Evolutionary conservation across 192 early-diverging fungal species (phyloP).

Genomic region (Coemansia sp.): DNA sequence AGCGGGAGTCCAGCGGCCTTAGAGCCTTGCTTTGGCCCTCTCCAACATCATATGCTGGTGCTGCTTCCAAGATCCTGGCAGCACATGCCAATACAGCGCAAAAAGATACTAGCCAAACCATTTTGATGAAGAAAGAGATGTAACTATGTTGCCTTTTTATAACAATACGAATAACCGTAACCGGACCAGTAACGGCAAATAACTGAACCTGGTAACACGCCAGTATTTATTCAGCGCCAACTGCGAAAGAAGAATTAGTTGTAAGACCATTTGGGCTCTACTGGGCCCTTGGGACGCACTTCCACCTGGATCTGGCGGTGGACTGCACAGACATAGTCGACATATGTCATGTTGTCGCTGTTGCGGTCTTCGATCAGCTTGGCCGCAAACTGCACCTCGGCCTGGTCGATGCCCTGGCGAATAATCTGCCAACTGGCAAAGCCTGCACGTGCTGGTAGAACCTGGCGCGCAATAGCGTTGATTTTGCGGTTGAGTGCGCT

Average conservation of each 20-base stretch:
- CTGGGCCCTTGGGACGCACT: constrained; percentile 52
- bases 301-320: constrained; percentile 85
- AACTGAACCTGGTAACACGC: no score
- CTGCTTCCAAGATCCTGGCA: no score
- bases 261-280: constrained; percentile 46
- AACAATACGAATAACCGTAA: no score
- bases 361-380: constrained; percentile 87
- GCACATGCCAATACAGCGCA: no score
- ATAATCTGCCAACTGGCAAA: constrained; percentile 72
- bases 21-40: background rate
- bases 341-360: constrained; percentile 84
- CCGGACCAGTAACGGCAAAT: no score
- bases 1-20: constrained; percentile 50
- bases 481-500: constrained; percentile 62
- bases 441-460: constrained; percentile 64
- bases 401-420: constrained; percentile 79
- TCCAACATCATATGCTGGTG: no score
- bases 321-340: constrained; percentile 85
- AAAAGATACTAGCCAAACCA: no score
- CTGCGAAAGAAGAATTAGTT: constrained; percentile 8
- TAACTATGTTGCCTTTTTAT: no score
- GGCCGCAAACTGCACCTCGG: constrained; percentile 76
- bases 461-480: constrained; percentile 60
- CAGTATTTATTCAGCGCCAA: no score
- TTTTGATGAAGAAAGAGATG: no score